Evolutionary conservation across 176 grass and related monocot species (phyloP).

Genomic region (Triticum urartu): DNA sequence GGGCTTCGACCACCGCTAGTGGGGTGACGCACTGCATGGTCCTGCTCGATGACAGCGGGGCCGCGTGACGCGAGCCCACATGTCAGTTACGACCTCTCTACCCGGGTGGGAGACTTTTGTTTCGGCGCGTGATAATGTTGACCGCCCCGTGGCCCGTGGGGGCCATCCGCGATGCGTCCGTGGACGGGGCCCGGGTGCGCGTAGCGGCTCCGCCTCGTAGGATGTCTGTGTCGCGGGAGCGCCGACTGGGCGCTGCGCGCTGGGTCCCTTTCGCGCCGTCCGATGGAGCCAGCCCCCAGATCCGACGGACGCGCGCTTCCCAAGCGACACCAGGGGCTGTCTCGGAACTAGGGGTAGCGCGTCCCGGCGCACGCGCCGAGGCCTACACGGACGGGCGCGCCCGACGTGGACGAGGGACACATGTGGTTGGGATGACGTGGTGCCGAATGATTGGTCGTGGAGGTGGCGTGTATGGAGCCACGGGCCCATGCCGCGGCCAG

Average conservation of each 20-base stretch:
- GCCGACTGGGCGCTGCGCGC: slow-evolving; percentile 24
- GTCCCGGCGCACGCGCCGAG: neutral
- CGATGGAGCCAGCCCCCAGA: neutral
- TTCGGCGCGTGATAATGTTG: slow-evolving; percentile 29
- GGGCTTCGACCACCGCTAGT: rapidly evolving
- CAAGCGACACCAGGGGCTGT: neutral
- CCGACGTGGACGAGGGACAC: neutral
- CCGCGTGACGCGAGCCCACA: neutral
- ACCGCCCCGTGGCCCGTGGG: neutral
- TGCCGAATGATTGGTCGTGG: neutral
- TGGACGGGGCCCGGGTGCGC: neutral
- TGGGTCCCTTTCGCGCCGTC: neutral
- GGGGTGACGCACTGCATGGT: neutral
- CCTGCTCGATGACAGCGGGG: neutral
- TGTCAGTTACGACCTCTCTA: neutral
- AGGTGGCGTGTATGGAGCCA: neutral
- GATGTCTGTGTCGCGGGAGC: slow-evolving; percentile 37
- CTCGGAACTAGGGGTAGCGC: neutral
- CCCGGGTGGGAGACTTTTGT: neutral
- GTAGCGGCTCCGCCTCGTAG: slow-evolving; percentile 20
- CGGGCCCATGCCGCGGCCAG: neutral
- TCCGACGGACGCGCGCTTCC: neutral
- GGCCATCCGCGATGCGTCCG: neutral
- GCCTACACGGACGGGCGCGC: neutral
- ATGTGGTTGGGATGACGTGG: slow-evolving; percentile 19